These are phyloP conservation scores for Ustilago xerochloae DNA, from an alignment of 1,284 basidiomycete genomes.

Conservation along the genomic window DNA sequence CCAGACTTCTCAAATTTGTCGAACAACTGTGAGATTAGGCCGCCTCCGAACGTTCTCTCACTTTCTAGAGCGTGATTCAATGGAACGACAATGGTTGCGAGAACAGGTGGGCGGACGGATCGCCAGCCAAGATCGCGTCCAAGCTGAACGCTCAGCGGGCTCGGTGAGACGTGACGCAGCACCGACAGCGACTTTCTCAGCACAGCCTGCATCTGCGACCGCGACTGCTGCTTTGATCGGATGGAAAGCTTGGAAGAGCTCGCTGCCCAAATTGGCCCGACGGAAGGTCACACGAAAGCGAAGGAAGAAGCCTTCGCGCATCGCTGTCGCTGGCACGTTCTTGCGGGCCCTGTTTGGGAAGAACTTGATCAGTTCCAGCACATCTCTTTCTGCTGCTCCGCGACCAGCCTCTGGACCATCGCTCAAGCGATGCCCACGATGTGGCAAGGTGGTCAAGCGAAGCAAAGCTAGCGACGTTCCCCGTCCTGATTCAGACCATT, in stretches of 20 bases:
- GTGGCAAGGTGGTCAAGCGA: conserved; percentile 28
- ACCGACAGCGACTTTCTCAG: not conserved
- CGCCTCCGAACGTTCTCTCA: conserved; percentile 32
- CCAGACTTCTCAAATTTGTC: conserved; percentile 45
- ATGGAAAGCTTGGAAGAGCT: conserved; percentile 28
- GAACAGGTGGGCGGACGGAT: conserved; percentile 67
- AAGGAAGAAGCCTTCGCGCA: not conserved
- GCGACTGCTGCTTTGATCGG: not conserved
- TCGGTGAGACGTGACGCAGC: not conserved
- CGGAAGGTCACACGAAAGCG: not conserved
- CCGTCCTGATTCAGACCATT: conserved; percentile 1
- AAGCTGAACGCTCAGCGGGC: conserved; percentile 5
- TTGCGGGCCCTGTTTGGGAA: conserved; percentile 23
- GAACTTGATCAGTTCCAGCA: not conserved
- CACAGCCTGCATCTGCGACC: not conserved
- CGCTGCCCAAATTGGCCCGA: not conserved
- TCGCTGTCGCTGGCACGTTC: conserved; percentile 7
- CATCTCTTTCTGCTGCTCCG: not conserved
- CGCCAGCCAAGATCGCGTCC: conserved; percentile 62
- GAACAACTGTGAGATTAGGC: conserved; percentile 52
- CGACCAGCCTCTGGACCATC: not conserved
- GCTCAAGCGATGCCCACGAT: conserved; percentile 16
- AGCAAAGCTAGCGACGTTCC: not conserved
- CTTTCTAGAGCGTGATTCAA: conserved; percentile 36
- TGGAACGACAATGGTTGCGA: conserved; percentile 44